Evolutionary conservation across 2,329 filamentous ascomycete genomes (phyloP).

Genomic region (Ophiostoma australiae): DNA sequence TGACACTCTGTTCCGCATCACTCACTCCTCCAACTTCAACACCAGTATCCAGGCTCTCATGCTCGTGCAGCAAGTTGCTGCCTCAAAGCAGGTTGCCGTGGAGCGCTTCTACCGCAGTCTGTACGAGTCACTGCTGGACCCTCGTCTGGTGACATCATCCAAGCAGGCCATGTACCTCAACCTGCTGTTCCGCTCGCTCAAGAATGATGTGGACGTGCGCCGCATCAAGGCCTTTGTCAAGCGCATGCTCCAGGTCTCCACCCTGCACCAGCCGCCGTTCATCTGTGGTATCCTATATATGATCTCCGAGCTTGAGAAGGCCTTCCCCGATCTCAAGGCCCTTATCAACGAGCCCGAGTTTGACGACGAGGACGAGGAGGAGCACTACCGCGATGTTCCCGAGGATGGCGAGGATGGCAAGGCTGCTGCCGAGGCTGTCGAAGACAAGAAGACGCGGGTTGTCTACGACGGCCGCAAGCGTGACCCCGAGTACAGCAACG

Average conservation of each 20-base stretch:
- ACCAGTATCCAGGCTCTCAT: constrained; percentile 94
- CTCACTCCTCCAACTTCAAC: constrained; percentile 98
- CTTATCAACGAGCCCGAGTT: constrained; percentile 78
- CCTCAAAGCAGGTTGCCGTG: constrained; percentile 70
- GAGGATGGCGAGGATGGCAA: constrained; percentile 66
- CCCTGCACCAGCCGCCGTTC: constrained; percentile 87
- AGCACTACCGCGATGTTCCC: constrained; percentile 45
- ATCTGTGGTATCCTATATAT: constrained; percentile 90
- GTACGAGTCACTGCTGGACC: constrained; percentile 91
- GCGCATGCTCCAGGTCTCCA: constrained; percentile 79
- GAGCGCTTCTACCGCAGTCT: constrained; percentile 93
- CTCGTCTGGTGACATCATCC: constrained; percentile 79
- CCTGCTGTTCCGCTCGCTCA: constrained; percentile 79
- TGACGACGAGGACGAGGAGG: constrained; percentile 65
- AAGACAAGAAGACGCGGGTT: constrained; percentile 26
- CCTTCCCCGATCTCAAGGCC: constrained; percentile 73
- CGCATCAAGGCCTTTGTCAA: constrained; percentile 96
- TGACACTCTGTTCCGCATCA: constrained; percentile 90
- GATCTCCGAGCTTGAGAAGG: constrained; percentile 70
- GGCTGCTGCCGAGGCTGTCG: constrained; percentile 43
- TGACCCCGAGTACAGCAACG: constrained; percentile 85
- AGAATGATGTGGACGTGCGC: constrained; percentile 82
- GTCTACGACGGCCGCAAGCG: constrained; percentile 84
- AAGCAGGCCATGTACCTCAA: constrained; percentile 97
- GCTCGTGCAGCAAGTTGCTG: constrained; percentile 86